Conservation (phyloP, 441 rosid species). For the Arabidopsis lyrata region DNA sequence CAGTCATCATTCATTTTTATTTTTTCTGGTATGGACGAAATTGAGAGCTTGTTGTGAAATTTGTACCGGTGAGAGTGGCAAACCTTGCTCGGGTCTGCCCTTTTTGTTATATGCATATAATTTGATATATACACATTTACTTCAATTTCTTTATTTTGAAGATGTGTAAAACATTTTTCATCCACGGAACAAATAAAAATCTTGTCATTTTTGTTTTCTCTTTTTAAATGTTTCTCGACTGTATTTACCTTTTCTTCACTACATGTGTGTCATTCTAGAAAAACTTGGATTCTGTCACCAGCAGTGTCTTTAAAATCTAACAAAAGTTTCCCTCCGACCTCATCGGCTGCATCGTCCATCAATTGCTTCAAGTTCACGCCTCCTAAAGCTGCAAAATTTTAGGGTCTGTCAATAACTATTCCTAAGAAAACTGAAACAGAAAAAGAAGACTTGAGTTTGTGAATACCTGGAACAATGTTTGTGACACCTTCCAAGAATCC, state of each 20-base stretch:
- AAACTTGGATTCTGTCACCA: conserved; percentile 94
- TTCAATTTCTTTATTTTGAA: background rate
- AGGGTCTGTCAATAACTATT: conserved; percentile 6
- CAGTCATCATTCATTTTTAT: conserved; percentile 28
- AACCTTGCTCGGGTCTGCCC: conserved; percentile 37
- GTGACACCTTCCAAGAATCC: conserved; percentile 91
- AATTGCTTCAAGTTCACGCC: conserved; percentile 87
- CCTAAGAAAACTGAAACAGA: background rate
- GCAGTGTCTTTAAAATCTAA: conserved; percentile 78
- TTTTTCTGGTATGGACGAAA: conserved; percentile 6
- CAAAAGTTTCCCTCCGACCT: conserved; percentile 81
- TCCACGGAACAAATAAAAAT: conserved; percentile 39
- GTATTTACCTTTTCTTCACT: conserved; percentile 3
- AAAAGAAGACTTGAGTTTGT: conserved; percentile 10
- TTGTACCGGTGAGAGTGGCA: conserved; percentile 35
- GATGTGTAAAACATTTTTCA: conserved; percentile 30
- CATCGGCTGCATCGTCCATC: conserved; percentile 77
- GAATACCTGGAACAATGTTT: conserved; percentile 86
- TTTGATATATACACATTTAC: conserved; percentile 33
- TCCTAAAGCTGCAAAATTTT: conserved; percentile 63
- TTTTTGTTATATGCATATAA: conserved; percentile 43
- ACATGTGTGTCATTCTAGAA: conserved; percentile 59
- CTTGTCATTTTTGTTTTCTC: background rate
- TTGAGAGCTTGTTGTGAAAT: conserved; percentile 40
- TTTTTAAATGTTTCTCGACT: background rate